phyloP scores from a whole-genome alignment of 75 land plant species.

The Pinus tabuliformis region DNA sequence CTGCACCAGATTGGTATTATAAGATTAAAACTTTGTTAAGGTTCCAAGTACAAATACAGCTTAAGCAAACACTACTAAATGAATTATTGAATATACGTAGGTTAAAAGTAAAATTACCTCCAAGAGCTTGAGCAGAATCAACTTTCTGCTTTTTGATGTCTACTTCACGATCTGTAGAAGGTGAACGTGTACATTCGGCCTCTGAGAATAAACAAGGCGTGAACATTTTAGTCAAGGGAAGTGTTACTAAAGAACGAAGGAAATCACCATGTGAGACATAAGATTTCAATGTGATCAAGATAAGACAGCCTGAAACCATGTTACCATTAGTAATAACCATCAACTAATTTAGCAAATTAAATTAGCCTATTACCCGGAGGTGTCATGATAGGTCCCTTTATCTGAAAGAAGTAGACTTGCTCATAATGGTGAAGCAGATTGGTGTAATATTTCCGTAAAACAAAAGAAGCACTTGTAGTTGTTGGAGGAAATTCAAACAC shows the following conservation, averaged over 20 bases:
- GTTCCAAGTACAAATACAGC: neutral
- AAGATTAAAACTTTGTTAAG: conserved; percentile 11
- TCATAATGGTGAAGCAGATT: conserved; percentile 28
- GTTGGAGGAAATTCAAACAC: conserved; percentile 33
- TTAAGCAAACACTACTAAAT: neutral
- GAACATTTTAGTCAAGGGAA: conserved; percentile 17
- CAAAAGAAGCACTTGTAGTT: conserved; percentile 33
- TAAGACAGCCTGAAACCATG: neutral
- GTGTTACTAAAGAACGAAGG: neutral
- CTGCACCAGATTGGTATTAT: conserved; percentile 15
- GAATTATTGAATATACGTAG: neutral
- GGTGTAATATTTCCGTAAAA: conserved; percentile 26
- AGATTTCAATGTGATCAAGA: neutral
- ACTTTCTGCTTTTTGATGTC: conserved; percentile 9
- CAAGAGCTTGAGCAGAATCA: neutral
- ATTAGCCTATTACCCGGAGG: conserved; percentile 10
- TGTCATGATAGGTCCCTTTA: conserved; percentile 2
- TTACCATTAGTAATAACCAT: neutral
- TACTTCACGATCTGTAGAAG: conserved; percentile 3
- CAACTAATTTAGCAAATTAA: neutral
- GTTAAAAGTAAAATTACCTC: conserved; percentile 9
- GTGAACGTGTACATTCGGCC: neutral
- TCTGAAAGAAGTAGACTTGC: conserved; percentile 29
- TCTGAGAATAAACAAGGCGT: neutral
- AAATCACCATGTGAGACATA: neutral